phyloP scores from a whole-genome alignment of 108 stramenopile species.

The Hondaea fermentalgiana region DNA sequence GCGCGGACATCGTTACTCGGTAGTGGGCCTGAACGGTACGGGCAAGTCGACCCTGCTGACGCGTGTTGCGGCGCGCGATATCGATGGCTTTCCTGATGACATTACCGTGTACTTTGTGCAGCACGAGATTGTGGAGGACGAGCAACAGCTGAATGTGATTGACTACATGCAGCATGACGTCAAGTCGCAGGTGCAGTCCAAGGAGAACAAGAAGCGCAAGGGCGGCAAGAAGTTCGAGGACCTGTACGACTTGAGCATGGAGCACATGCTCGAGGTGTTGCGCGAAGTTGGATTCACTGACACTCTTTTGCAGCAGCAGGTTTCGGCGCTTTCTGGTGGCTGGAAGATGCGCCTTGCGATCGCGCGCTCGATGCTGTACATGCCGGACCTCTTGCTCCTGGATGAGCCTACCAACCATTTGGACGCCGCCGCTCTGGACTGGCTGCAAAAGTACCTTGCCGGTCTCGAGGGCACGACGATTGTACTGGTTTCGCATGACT shows the following conservation, averaged over 20 bases:
- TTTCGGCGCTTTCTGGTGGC: constrained; percentile 74
- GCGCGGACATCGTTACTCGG: constrained; percentile 16
- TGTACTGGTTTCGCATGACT: constrained; percentile 87
- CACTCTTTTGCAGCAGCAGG: constrained; percentile 35
- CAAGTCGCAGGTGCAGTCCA: not conserved
- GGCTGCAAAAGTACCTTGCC: constrained; percentile 62
- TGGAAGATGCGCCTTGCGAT: constrained; percentile 97
- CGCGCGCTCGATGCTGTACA: constrained; percentile 66
- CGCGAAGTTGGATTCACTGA: not conserved
- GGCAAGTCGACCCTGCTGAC: constrained; percentile 79
- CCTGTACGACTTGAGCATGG: constrained; percentile 72
- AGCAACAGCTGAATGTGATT: not conserved
- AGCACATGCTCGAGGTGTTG: constrained; percentile 53
- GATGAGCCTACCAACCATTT: constrained; percentile 73
- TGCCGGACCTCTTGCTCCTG: constrained; percentile 79
- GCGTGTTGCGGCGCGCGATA: constrained; percentile 69
- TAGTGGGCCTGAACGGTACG: constrained; percentile 77
- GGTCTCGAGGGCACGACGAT: constrained; percentile 60
- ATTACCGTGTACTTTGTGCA: constrained; percentile 2
- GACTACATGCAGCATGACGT: constrained; percentile 12
- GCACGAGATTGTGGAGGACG: constrained; percentile 6
- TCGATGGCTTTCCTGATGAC: constrained; percentile 13
- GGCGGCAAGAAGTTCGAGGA: constrained; percentile 73
- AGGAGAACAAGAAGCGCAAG: constrained; percentile 48
- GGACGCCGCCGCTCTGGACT: constrained; percentile 64